phyloP scores from a whole-genome alignment of 2,329 filamentous ascomycete species.

The Claviceps fusiformis region DNA sequence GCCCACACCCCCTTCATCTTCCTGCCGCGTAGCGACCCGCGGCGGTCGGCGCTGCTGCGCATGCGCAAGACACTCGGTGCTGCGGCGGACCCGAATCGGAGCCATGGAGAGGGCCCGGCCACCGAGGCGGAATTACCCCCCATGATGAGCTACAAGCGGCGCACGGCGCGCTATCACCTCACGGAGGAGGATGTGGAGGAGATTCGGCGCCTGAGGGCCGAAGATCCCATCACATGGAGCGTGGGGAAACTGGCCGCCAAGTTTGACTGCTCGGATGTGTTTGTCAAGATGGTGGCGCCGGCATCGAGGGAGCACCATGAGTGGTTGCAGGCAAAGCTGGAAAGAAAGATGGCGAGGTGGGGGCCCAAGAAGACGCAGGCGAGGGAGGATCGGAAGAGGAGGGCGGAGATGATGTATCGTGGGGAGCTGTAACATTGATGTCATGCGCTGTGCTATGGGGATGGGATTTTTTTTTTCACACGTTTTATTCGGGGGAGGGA shows the following conservation, averaged over 20 bases:
- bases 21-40: slow-evolving; percentile 42
- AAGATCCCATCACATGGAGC: slow-evolving; percentile 42
- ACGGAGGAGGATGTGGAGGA: slow-evolving; percentile 41
- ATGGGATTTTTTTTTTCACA: not conserved
- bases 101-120: slow-evolving; percentile 5
- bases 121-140: slow-evolving; percentile 20
- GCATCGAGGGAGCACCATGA: slow-evolving; percentile 34
- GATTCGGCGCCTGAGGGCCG: slow-evolving; percentile 40
- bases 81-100: slow-evolving; percentile 1
- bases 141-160: slow-evolving; percentile 20
- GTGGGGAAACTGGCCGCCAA: slow-evolving; percentile 37
- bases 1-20: slow-evolving; percentile 55
- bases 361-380: slow-evolving; percentile 41
- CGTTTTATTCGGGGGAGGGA: not conserved
- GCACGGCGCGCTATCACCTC: slow-evolving; percentile 35
- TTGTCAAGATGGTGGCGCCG: slow-evolving; percentile 44
- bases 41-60: slow-evolving; percentile 34
- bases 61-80: slow-evolving; percentile 23
- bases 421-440: slow-evolving; percentile 33
- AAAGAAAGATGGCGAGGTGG: slow-evolving; percentile 40
- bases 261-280: slow-evolving; percentile 41
- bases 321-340: slow-evolving; percentile 29
- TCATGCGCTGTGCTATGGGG: not conserved
- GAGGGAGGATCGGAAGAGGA: slow-evolving; percentile 39
- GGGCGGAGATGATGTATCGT: slow-evolving; percentile 36